Evolutionary conservation across 768 basidiomycete genomes (phyloP), one percentile per base, ranked within the genome.

Genomic region (Dentipellis sp.): DNA sequence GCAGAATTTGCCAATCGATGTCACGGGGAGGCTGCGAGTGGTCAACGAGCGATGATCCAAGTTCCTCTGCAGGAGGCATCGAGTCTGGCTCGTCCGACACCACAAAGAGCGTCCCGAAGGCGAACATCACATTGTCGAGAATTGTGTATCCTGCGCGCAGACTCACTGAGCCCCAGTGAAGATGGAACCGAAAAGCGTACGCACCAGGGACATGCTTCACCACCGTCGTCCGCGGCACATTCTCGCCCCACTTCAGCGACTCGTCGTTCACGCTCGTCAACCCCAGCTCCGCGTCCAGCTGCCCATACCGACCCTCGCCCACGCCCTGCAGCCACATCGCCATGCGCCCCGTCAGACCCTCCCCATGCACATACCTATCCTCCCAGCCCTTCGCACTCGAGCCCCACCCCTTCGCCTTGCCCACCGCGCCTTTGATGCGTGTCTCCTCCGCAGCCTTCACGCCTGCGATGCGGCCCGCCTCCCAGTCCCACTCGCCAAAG

Each of bases 111-210:
- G 82, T 81, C 10, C 83, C 83, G 60, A 87, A 83, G 62, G 78
- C 73, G n/a, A 88, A 69, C 63, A 86, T 80, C n/a, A 91, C 76
- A 58, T 90, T 86, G 63, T 94, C 89, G 55, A 94, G 73, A 46
- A 93, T 79, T 0, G 88, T 91, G 71, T 84, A 90, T 3, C 93
- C 93, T 94, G 61, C 37, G 19, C n/a, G 8, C 14, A 38, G 23
- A 29, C 16, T 10, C 42, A 29, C 35, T 37, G 48, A 10, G 22
- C 19, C 11, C 48, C 29, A 50, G 52, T 58, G 23, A 22, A 62
- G 47, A 40, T 50, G 55, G 51, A 12, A 22, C 11, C 11, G 29
- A 23, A 39, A 37, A 35, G 21, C 49, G 6, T 17, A 61, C 73
- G 37, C 55, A 88, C 88, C 88, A 61, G 87, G 78, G 34, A 77